These are phyloP conservation scores for Saturnispora mendoncae DNA, from an alignment of 805 yeast species.

Conservation along the genomic window DNA sequence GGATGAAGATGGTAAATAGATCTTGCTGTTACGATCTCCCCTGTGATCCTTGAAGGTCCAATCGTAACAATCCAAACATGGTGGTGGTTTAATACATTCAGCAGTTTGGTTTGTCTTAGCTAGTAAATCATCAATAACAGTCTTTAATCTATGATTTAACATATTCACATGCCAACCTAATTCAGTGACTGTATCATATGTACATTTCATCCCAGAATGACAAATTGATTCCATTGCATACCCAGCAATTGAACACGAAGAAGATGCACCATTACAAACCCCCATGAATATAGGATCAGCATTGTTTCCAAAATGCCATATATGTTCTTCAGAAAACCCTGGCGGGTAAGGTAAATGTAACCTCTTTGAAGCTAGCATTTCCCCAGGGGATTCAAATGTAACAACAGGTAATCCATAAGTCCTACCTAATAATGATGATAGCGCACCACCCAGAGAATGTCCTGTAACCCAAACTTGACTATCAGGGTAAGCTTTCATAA, in stretches of 20 bases:
- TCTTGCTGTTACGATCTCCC: constrained; percentile 22
- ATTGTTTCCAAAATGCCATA: constrained; percentile 94
- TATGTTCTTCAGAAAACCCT: constrained; percentile 74
- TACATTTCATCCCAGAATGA: constrained; percentile 81
- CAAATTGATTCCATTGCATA: constrained; percentile 96
- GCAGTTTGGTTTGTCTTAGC: constrained; percentile 70
- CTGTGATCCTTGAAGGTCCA: constrained; percentile 67
- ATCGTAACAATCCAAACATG: constrained; percentile 83
- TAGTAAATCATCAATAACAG: constrained; percentile 78
- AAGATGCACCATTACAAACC: constrained; percentile 88
- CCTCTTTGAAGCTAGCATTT: constrained; percentile 69
- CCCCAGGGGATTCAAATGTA: constrained; percentile 91
- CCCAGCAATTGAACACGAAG: constrained; percentile 84
- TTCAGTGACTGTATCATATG: constrained; percentile 84
- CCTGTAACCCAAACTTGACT: constrained; percentile 87
- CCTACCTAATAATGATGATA: constrained; percentile 72
- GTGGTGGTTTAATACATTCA: constrained; percentile 60
- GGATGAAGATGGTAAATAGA: constrained; percentile 24
- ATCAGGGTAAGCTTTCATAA: constrained; percentile 54
- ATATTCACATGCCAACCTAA: constrained; percentile 86
- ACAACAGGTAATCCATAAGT: constrained; percentile 88
- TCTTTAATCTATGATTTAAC: constrained; percentile 81
- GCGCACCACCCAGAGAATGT: constrained; percentile 88
- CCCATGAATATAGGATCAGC: constrained; percentile 98
- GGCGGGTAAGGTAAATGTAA: constrained; percentile 92